A percentile compares a stretch with the other conserved stretches of the same genome.
Conservation (phyloP, 805 yeast genomes). For the Candida insectorum region DNA sequence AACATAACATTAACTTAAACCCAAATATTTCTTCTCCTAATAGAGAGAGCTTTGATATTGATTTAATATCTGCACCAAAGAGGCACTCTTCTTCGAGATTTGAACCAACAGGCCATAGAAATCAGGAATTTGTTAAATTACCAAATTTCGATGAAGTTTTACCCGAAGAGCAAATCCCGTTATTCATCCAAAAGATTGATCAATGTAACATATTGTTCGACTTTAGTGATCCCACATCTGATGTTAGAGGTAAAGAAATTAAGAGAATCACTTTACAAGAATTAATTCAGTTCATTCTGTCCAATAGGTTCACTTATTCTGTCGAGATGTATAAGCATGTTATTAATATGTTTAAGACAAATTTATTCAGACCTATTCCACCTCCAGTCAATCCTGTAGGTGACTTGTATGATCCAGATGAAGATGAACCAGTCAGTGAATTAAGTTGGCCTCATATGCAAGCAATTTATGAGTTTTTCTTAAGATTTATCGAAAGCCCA, state of each 20-base stretch:
- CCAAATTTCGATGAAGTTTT: slow-evolving; percentile 85
- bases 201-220: slow-evolving; percentile 95
- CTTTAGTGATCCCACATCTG: slow-evolving; percentile 88
- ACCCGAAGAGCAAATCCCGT: slow-evolving; percentile 71
- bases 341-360: slow-evolving; percentile 82
- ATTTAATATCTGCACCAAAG: slow-evolving; percentile 73
- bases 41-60: slow-evolving; percentile 69
- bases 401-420: slow-evolving; percentile 95
- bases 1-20: slow-evolving; percentile 18
- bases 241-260: slow-evolving; percentile 88
- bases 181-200: slow-evolving; percentile 84
- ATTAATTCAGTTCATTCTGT: slow-evolving; percentile 80
- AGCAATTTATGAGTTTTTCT: slow-evolving; percentile 88
- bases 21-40: slow-evolving; percentile 53
- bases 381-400: slow-evolving; percentile 98
- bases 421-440: slow-evolving; percentile 96
- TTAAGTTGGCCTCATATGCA: slow-evolving; percentile 99
- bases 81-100: slow-evolving; percentile 91
- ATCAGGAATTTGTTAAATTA: slow-evolving; percentile 58
- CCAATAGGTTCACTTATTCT: slow-evolving; percentile 78
- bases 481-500: slow-evolving; percentile 89
- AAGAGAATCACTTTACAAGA: slow-evolving; percentile 86
- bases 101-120: slow-evolving; percentile 58
- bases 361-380: slow-evolving; percentile 92
- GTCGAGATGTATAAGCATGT: slow-evolving; percentile 89